These are phyloP conservation scores for Ophiocordyceps camponoti-saundersi DNA, from an alignment of 2,329 filamentous ascomycete genomes.

Conservation along the genomic window DNA sequence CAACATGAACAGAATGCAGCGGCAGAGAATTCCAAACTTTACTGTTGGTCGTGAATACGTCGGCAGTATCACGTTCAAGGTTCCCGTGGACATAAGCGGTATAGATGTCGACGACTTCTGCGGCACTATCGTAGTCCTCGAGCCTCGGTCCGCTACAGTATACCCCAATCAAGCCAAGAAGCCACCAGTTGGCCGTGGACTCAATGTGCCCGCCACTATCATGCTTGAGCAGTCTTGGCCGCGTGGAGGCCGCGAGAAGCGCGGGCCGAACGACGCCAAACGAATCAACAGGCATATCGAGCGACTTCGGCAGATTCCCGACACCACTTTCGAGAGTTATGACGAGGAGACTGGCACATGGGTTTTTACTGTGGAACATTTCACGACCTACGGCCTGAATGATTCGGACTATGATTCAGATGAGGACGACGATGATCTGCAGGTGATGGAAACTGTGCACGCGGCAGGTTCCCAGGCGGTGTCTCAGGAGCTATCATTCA, in stretches of 20 bases:
- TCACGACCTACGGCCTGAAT: conserved; percentile 84
- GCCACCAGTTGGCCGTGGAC: conserved; percentile 66
- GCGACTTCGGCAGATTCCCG: conserved; percentile 59
- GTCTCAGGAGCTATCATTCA: conserved; percentile 6
- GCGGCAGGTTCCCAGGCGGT: conserved; percentile 5
- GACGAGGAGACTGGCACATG: conserved; percentile 66
- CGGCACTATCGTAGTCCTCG: conserved; percentile 58
- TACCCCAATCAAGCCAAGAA: conserved; percentile 66
- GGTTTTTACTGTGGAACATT: conserved; percentile 90
- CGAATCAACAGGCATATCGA: conserved; percentile 68
- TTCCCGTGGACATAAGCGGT: conserved; percentile 64
- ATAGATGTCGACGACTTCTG: conserved; percentile 69
- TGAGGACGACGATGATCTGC: conserved; percentile 27
- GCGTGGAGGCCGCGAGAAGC: conserved; percentile 41
- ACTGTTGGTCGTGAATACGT: conserved; percentile 69
- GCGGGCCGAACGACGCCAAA: conserved; percentile 35
- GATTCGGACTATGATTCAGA: conserved; percentile 56
- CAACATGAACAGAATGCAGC: conserved; percentile 64
- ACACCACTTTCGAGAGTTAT: conserved; percentile 73
- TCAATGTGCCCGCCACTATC: conserved; percentile 83
- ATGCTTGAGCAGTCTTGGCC: conserved; percentile 90
- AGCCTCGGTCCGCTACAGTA: conserved; percentile 68
- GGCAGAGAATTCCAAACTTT: conserved; percentile 57
- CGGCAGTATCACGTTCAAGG: conserved; percentile 67
- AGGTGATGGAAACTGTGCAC: conserved; percentile 7